Evolutionary conservation across 495 filamentous ascomycete species (phyloP).

Genomic region (Hypoxylon fuscum): DNA sequence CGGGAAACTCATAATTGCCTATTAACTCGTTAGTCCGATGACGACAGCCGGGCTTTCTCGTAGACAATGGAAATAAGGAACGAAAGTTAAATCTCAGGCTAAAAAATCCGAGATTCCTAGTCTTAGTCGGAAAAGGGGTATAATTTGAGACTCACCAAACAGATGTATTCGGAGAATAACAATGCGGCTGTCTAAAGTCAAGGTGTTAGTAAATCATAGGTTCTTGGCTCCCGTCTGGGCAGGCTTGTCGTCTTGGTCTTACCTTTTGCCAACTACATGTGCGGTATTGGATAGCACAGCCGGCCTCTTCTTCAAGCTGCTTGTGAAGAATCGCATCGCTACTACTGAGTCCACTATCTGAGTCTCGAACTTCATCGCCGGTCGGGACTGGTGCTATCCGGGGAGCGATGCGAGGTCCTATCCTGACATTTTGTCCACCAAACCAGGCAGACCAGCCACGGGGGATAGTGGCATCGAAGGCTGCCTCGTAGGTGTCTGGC

Average conservation of each 20-base stretch:
- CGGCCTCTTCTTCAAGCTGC: slow-evolving; percentile 81
- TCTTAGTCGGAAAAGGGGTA: not conserved
- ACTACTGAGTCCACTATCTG: slow-evolving; percentile 53
- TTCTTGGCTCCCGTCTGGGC: slow-evolving; percentile 13
- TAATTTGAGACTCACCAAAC: slow-evolving; percentile 58
- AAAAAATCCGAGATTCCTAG: no score
- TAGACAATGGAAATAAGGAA: not conserved
- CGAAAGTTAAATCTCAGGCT: no score
- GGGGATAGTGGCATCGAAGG: slow-evolving; percentile 16
- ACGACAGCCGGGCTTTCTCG: not conserved
- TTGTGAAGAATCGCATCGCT: slow-evolving; percentile 65
- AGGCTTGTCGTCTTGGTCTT: slow-evolving; percentile 28
- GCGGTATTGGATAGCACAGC: slow-evolving; percentile 82
- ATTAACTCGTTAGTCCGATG: slow-evolving; percentile 20
- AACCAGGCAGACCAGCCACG: slow-evolving; percentile 48
- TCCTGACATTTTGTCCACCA: slow-evolving; percentile 45
- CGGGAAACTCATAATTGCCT: slow-evolving; percentile 92
- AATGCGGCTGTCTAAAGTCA: slow-evolving; percentile 79
- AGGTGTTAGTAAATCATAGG: slow-evolving; percentile 11
- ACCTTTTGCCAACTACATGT: slow-evolving; percentile 94
- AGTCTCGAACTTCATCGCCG: slow-evolving; percentile 46
- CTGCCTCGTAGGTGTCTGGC: slow-evolving; percentile 16
- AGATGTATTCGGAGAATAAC: slow-evolving; percentile 92
- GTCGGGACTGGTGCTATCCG: slow-evolving; percentile 45
- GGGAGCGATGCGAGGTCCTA: slow-evolving; percentile 58